Base-by-base conservation (phyloP, 2,329 filamentous ascomycete species). In the Fusarium sp. region DNA sequence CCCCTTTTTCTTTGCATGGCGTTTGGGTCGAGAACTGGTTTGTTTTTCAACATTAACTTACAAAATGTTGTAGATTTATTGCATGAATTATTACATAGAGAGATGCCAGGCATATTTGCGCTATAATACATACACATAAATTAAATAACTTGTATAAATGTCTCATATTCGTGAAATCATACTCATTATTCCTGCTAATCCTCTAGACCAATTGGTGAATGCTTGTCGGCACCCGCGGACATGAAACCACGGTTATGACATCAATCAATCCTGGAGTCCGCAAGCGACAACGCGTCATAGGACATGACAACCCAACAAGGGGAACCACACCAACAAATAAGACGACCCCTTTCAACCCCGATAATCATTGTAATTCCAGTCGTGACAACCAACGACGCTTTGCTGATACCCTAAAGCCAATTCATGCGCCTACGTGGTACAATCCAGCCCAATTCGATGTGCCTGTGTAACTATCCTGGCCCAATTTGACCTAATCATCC, bases 401-500 rank as follows among this genome's bases (percentile, higher is more conserved):
- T 46, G 14, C 39, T 48, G 14, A 18, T 45, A 48, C 20, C 8
- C 14, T 13, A 4, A 48, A 56, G 17, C 49, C 43, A 48, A 18
- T 40, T 36, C 18, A 22, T 58, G 22, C 46, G 36, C 68, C 54
- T 38, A 46, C 36, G n/a, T 31, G 11, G 26, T 18, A 17, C 22
- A 48, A 22, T 31, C 39, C n/a, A 46, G 34, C 26, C 40, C 51
- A 38, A 8, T 31, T 36, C 53, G 31, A 39, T 50, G 50, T 39
- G 8, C 20, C 24, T 33, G 15, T 57, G 11, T 33, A 20, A 20
- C 28, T 14, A 22, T 6, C 22, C 2, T 33, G 7, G 24, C 18
- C 18, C 9, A 26, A 18, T 20, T 40, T 18, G 31, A 9, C 36
- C 77, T 64, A 78, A 33, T 66, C 71, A 43, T 79, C 74, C 57